These are phyloP conservation scores for Blastocystis sp. DNA, from an alignment of 352 stramenopile genomes.

Conservation along the genomic window DNA sequence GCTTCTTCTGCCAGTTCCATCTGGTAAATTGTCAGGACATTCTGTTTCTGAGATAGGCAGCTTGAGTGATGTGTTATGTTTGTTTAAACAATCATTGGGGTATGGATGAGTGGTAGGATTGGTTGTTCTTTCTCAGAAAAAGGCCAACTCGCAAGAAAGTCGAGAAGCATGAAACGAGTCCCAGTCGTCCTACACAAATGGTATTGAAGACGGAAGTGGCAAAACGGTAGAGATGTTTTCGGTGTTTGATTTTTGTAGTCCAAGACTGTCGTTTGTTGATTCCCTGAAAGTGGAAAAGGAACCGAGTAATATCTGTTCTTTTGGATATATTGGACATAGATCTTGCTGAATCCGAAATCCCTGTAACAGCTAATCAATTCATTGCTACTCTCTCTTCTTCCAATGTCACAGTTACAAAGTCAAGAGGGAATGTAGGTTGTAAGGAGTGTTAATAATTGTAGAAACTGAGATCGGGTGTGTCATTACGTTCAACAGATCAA, in stretches of 20 bases:
- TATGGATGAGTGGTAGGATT: constrained; percentile 18
- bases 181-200: not conserved
- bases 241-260: too few species aligned
- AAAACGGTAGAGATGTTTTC: too few species aligned
- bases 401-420: not conserved
- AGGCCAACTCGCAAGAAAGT: constrained; percentile 27
- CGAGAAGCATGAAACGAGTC: not conserved
- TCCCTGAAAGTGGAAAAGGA: not conserved
- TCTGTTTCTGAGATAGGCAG: constrained; percentile 9
- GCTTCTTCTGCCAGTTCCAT: constrained; percentile 97
- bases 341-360: not conserved
- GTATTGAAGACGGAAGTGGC: too few species aligned
- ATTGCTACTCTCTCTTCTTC: not conserved
- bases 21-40: constrained; percentile 77
- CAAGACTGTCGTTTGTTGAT: not conserved
- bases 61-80: constrained; percentile 61
- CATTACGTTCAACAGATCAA: not conserved
- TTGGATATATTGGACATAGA: not conserved
- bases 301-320: not conserved
- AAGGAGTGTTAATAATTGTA: not conserved
- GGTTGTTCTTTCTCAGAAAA: not conserved
- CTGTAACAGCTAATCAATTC: not conserved
- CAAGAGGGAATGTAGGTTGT: not conserved
- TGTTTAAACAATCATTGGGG: constrained; percentile 12
- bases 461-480: not conserved